phyloP scores from a whole-genome alignment of 1,284 basidiomycete species.

The Athelia psychrophila region DNA sequence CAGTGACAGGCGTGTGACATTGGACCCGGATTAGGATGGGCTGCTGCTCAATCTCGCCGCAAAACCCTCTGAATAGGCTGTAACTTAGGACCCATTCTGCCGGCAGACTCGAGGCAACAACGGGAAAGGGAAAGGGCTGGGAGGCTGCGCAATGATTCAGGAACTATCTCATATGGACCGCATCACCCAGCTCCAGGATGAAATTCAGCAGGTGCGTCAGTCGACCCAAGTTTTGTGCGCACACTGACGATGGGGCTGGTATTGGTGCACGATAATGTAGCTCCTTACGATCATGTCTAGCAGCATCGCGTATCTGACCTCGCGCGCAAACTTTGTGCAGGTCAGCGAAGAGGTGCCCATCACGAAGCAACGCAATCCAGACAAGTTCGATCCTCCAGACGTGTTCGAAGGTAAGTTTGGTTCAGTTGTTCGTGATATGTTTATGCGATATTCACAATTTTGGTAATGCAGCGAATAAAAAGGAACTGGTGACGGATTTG shows the following conservation, averaged over 20 bases:
- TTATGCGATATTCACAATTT: neutral
- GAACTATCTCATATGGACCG: conserved; percentile 87
- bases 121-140: neutral
- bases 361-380: conserved; percentile 68
- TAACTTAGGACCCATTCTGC: neutral
- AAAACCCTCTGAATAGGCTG: too few species aligned
- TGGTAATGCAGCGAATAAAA: conserved; percentile 61
- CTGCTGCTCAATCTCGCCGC: too few species aligned
- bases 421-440: neutral
- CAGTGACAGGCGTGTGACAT: neutral
- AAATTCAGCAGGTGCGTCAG: conserved; percentile 68
- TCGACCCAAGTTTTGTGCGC: neutral
- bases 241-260: neutral
- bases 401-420: conserved; percentile 33
- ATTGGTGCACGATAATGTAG: conserved; percentile 38
- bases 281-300: conserved; percentile 82
- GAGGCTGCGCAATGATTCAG: conserved; percentile 73
- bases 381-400: conserved; percentile 68
- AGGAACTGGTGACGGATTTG: conserved; percentile 76
- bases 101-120: neutral
- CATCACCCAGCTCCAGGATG: conserved; percentile 86
- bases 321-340: conserved; percentile 69
- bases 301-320: conserved; percentile 71
- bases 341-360: conserved; percentile 71
- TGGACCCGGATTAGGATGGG: neutral